These are phyloP conservation scores for Orobanche coerulescens DNA, from an alignment of 257 asterid species.

Conservation along the genomic window DNA sequence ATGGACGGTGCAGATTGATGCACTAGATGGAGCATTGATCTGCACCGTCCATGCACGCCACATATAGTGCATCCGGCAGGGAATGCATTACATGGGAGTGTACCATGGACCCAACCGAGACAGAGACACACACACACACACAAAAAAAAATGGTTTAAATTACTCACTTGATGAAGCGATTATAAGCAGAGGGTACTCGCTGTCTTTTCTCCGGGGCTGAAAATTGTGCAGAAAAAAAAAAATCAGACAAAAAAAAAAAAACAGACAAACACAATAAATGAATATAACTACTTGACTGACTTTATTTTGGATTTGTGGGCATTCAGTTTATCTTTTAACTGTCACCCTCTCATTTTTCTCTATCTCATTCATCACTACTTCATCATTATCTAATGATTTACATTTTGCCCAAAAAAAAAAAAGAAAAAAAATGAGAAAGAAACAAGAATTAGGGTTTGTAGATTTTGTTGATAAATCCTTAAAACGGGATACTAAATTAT, in stretches of 20 bases:
- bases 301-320: constrained; percentile 21
- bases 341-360: constrained; percentile 14
- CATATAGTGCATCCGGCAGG: too few relatives aligned
- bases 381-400: constrained; percentile 80
- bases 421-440: background rate
- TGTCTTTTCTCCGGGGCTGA: constrained; percentile 98
- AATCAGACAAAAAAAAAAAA: constrained; percentile 34
- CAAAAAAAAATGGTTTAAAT: background rate
- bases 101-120: too few relatives aligned
- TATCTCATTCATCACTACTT: constrained; percentile 36
- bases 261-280: constrained; percentile 18
- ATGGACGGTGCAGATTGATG: too few relatives aligned
- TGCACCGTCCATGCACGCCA: too few relatives aligned
- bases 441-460: constrained; percentile 28
- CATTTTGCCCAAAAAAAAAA: too few relatives aligned
- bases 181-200: constrained; percentile 99
- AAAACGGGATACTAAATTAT: too few relatives aligned
- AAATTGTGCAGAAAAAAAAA: constrained; percentile 23
- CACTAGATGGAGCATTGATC: too few relatives aligned
- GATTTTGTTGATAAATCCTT: too few relatives aligned
- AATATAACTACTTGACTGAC: constrained; percentile 23
- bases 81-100: too few relatives aligned
- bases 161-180: constrained; percentile 92
- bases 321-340: constrained; percentile 22
- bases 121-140: too few relatives aligned